Evolutionary conservation across 768 basidiomycete genomes (phyloP).

Genomic region (Mycena floridula): DNA sequence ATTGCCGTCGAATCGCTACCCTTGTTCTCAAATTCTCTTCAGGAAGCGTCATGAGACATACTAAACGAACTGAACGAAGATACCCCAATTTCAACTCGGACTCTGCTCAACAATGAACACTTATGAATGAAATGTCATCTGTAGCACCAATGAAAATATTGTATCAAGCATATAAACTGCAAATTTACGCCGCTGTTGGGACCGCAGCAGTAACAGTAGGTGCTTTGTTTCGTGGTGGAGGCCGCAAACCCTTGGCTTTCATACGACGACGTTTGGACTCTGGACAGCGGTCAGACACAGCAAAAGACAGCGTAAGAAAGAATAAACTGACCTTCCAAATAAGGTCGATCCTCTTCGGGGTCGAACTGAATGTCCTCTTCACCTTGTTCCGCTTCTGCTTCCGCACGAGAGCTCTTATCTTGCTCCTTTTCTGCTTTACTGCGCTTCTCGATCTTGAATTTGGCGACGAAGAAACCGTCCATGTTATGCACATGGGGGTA

Average conservation of each 20-base stretch:
- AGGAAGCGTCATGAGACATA: too few species aligned
- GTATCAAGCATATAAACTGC: too few species aligned
- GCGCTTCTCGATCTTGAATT: slow-evolving; percentile 90
- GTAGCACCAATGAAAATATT: too few species aligned
- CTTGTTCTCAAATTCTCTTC: too few species aligned
- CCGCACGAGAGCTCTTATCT: slow-evolving; percentile 22
- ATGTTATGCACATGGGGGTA: slow-evolving; percentile 99
- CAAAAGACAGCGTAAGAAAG: slow-evolving; percentile 6
- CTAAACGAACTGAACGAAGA: too few species aligned
- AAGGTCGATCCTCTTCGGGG: slow-evolving; percentile 67
- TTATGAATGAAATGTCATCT: too few species aligned
- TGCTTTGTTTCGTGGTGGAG: slow-evolving; percentile 50
- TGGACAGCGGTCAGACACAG: slow-evolving; percentile 23
- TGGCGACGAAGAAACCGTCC: slow-evolving; percentile 99
- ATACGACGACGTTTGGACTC: slow-evolving; percentile 70
- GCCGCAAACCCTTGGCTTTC: slow-evolving; percentile 70
- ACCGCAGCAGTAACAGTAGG: too few species aligned
- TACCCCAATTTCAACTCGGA: too few species aligned
- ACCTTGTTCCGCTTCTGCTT: slow-evolving; percentile 21
- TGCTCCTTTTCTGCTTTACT: slow-evolving; percentile 35
- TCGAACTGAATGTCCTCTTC: slow-evolving; percentile 57
- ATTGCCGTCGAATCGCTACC: neutral
- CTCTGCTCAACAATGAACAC: too few species aligned
- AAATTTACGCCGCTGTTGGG: too few species aligned
- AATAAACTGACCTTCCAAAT: slow-evolving; percentile 67